A percentile compares a stretch with the other conserved stretches of the same genome.
Evolutionary conservation across 495 filamentous ascomycete species (phyloP).

Genomic region (Neurospora sp.): DNA sequence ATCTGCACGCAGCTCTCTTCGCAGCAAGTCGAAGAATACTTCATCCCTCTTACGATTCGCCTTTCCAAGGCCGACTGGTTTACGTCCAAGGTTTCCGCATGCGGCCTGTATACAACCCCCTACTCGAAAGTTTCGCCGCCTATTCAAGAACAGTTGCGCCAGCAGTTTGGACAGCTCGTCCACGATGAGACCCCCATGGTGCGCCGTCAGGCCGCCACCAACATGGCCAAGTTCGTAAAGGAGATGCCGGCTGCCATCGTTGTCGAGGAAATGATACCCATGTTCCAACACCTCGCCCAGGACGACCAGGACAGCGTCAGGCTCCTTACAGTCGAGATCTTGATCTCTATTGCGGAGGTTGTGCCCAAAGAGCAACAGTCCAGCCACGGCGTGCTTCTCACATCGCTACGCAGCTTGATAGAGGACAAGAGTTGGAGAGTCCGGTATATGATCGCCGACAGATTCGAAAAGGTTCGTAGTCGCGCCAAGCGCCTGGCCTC

Average conservation of each 20-base stretch:
- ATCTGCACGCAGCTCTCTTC: slow-evolving; percentile 86
- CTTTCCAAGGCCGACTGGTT: slow-evolving; percentile 99
- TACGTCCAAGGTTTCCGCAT: slow-evolving; percentile 96
- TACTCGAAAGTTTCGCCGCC: slow-evolving; percentile 77
- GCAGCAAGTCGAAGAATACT: slow-evolving; percentile 89
- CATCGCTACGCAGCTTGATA: slow-evolving; percentile 81
- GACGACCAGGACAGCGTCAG: slow-evolving; percentile 98
- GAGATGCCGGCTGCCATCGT: slow-evolving; percentile 84
- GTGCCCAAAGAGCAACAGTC: slow-evolving; percentile 97
- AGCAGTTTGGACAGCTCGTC: slow-evolving; percentile 83
- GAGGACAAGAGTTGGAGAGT: slow-evolving; percentile 99
- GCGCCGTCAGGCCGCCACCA: slow-evolving; percentile 87
- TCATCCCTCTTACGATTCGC: slow-evolving; percentile 86
- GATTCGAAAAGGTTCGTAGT: slow-evolving; percentile 80
- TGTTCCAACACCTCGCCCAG: slow-evolving; percentile 90
- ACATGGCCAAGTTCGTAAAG: slow-evolving; percentile 95
- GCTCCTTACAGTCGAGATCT: slow-evolving; percentile 88
- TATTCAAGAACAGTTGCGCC: slow-evolving; percentile 80
- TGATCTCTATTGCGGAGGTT: slow-evolving; percentile 92
- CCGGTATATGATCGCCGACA: slow-evolving; percentile 96
- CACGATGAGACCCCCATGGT: slow-evolving; percentile 99
- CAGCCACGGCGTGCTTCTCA: slow-evolving; percentile 86
- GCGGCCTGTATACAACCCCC: slow-evolving; percentile 84
- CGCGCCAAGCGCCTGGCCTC: neutral
- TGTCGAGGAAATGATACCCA: slow-evolving; percentile 96